A percentile compares a stretch with the other conserved stretches of the same genome.
These are phyloP conservation scores for Singerocomus inundabilis DNA, from an alignment of 1,284 basidiomycete genomes.

Conservation along the genomic window DNA sequence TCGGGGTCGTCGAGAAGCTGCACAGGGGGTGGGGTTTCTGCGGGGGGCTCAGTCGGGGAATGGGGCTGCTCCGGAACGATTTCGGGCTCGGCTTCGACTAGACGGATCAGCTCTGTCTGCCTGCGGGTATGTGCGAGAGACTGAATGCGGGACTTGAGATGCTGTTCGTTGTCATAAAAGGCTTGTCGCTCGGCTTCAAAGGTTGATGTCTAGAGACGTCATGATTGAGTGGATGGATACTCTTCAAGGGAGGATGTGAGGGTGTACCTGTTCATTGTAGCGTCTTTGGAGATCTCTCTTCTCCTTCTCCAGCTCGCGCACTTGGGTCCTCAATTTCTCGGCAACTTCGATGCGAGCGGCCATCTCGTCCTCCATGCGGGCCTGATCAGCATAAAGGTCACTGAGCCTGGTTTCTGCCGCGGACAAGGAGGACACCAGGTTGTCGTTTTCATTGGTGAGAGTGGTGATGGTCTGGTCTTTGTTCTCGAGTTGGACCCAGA, in stretches of 20 bases:
- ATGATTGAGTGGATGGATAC: constrained; percentile 12
- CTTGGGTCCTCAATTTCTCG: constrained; percentile 73
- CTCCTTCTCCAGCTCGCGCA: constrained; percentile 80
- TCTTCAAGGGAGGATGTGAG: constrained; percentile 17
- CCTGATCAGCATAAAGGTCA: constrained; percentile 77
- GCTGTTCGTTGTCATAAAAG: constrained; percentile 84
- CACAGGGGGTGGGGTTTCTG: constrained; percentile 22
- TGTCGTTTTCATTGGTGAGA: constrained; percentile 62
- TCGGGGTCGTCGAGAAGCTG: constrained; percentile 60
- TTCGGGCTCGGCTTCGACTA: constrained; percentile 28
- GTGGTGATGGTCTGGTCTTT: constrained; percentile 66
- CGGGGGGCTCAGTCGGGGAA: constrained; percentile 31
- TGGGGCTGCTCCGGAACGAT: constrained; percentile 27
- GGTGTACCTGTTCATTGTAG: constrained; percentile 75
- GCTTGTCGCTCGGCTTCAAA: constrained; percentile 84
- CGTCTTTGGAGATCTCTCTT: constrained; percentile 73
- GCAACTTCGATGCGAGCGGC: constrained; percentile 73
- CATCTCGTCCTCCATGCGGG: constrained; percentile 72
- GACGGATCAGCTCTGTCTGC: constrained; percentile 42
- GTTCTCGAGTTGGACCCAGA: constrained; percentile 71
- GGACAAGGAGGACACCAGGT: constrained; percentile 59
- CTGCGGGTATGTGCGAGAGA: constrained; percentile 68
- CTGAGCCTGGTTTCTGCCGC: constrained; percentile 65
- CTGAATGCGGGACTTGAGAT: constrained; percentile 82
- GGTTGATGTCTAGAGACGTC: constrained; percentile 54